Percentiles rank a stretch among this genome's conserved stretches.
phyloP scores from a whole-genome alignment of 305 asterid genomes.

The Solanum hybrid region DNA sequence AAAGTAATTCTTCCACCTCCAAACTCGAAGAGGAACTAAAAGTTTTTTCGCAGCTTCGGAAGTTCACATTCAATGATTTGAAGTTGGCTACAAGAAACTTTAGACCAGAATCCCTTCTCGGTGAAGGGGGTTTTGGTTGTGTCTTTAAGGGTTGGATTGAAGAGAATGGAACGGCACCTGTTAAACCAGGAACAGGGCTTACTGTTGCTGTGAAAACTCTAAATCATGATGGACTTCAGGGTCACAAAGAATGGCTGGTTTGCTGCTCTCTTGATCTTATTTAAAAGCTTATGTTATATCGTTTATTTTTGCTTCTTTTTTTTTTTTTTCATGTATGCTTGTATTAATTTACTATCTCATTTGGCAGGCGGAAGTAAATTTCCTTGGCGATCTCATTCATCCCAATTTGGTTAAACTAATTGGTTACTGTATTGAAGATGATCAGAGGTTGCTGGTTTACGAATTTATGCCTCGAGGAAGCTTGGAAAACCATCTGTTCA shows the following conservation, averaged over 20 bases:
- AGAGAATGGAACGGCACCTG: slow-evolving; percentile 95
- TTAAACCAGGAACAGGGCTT: slow-evolving; percentile 94
- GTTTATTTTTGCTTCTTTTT: background rate
- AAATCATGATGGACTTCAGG: slow-evolving; percentile 95
- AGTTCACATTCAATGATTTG: slow-evolving; percentile 72
- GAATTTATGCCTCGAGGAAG: slow-evolving; percentile 82
- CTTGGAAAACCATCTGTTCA: slow-evolving; percentile 65
- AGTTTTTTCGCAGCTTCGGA: slow-evolving; percentile 74
- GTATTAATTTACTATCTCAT: slow-evolving; percentile 7
- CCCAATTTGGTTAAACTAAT: slow-evolving; percentile 61
- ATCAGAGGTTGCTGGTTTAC: slow-evolving; percentile 58
- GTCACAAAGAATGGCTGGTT: slow-evolving; percentile 99
- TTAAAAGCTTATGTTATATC: background rate
- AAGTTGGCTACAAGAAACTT: slow-evolving; percentile 84
- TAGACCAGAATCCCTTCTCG: slow-evolving; percentile 90
- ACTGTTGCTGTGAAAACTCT: slow-evolving; percentile 94
- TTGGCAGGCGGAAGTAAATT: slow-evolving; percentile 69
- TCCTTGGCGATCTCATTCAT: slow-evolving; percentile 60
- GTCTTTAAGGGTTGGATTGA: slow-evolving; percentile 96
- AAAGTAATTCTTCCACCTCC: slow-evolving; percentile 63
- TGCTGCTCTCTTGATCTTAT: slow-evolving; percentile 20
- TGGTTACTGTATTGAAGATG: slow-evolving; percentile 67
- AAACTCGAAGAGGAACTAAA: slow-evolving; percentile 77
- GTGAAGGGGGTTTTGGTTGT: slow-evolving; percentile 97
- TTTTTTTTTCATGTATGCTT: background rate